Evolutionary conservation across 2,329 filamentous ascomycete species (phyloP), one percentile per base, ranked within the genome.

Genomic region (Capronia coronata): DNA sequence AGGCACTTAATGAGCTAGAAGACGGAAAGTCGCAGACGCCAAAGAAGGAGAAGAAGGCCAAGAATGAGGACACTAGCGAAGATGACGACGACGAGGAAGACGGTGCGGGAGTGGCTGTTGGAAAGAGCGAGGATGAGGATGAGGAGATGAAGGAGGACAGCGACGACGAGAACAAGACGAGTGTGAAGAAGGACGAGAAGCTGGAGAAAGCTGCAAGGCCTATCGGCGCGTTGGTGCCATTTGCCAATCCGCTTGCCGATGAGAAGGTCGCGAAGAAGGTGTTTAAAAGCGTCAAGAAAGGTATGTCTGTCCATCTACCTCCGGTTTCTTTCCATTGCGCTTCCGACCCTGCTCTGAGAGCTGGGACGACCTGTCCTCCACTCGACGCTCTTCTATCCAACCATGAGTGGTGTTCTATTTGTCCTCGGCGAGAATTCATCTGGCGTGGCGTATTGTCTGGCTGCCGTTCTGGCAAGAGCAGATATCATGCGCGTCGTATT

Each of bases 191-290:
- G 23, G 34, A 54, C 25, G 46, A 60, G 43, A 60, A 59, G 52
- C 46, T 49, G 44, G 52, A 47, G n/a, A 43, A 35, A 10, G 46
- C 44, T 13, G 22, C 49, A 27, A 64, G 65, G 49, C 70, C 70
- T 44, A 54, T 72, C 46, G 72, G 72, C 38, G 71, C 72, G 30
- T 59, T 74, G 46, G 72, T 75, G 53, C 72, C 72, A 9, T 75
- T 75, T 59, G 72, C 72, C 56, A 69, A 71, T 57, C 72, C 72
- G 46, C 60, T 75, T 59, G 71, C 71, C 3, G 72, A 75, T 56
- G 72, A 75, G 49, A 75, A 75, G 66, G 63, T 65, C 47, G 70
- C 68, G 51, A 75, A 74, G 68, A 75, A 75, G 65, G 69, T 73
- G 39, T 63, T 75, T 46, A 75, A 73, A 66, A 67, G 67, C 45